Conservation (phyloP, 2,329 filamentous ascomycete species). For the Alternaria triticina region DNA sequence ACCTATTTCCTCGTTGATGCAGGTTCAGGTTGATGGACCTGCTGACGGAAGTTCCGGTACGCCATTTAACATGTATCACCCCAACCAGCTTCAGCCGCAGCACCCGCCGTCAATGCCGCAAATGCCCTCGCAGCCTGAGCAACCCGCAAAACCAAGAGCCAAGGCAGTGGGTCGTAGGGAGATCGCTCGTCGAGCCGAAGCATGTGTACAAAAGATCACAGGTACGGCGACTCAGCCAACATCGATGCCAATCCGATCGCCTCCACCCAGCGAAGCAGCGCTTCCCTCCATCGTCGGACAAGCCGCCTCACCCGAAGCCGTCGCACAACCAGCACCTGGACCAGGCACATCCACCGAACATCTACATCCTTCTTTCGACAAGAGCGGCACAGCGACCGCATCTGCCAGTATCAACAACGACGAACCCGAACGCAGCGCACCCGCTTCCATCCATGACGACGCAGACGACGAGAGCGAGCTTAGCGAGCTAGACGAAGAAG, state of each 20-base stretch:
- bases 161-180: constrained; percentile 67
- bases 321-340: neutral
- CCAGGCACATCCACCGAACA: constrained; percentile 19
- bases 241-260: constrained; percentile 45
- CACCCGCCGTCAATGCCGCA: constrained; percentile 20
- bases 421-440: constrained; percentile 57
- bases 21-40: constrained; percentile 40
- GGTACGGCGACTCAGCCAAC: constrained; percentile 36
- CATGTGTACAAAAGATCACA: constrained; percentile 55
- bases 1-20: constrained; percentile 41
- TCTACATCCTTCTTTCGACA: constrained; percentile 23
- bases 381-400: constrained; percentile 51
- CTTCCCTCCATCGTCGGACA: constrained; percentile 18
- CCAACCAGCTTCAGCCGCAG: constrained; percentile 31
- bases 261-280: constrained; percentile 22
- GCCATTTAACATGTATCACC: constrained; percentile 35
- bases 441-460: constrained; percentile 61
- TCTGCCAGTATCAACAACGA: constrained; percentile 40
- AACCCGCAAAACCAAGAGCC: constrained; percentile 47
- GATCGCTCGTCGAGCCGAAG: constrained; percentile 65
- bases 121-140: constrained; percentile 25
- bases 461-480: constrained; percentile 64
- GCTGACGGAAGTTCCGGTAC: constrained; percentile 20
- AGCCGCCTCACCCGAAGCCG: constrained; percentile 29
- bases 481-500: constrained; percentile 57